phyloP scores from a whole-genome alignment of 352 stramenopile genomes.

The Globisporangium emineosum region DNA sequence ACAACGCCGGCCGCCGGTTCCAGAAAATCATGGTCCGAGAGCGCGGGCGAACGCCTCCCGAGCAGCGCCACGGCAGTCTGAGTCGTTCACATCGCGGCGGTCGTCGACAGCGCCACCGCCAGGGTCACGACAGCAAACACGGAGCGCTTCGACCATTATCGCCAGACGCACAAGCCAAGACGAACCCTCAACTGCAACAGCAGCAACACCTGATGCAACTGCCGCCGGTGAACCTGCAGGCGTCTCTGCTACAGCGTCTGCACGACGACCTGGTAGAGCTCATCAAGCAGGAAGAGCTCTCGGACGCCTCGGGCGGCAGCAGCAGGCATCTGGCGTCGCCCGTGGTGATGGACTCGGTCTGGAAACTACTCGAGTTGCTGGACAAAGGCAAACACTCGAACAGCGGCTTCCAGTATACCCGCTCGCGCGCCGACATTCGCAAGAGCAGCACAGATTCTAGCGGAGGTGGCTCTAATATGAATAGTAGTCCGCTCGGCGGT shows the following conservation, averaged over 20 bases:
- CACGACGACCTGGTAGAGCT: slow-evolving; percentile 50
- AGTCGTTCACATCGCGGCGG: neutral
- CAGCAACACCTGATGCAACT: neutral
- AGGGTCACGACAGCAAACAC: slow-evolving; percentile 4
- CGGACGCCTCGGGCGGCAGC: neutral
- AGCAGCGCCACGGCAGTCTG: slow-evolving; percentile 10
- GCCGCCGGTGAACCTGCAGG: slow-evolving; percentile 8
- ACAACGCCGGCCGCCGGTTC: slow-evolving; percentile 20
- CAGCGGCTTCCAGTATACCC: neutral
- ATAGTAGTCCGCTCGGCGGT: neutral
- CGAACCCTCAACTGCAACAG: neutral
- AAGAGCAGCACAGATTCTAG: neutral
- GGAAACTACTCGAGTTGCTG: slow-evolving; percentile 36
- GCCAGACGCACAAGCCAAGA: neutral
- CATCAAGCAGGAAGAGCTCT: slow-evolving; percentile 40
- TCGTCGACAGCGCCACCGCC: slow-evolving; percentile 13
- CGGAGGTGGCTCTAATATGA: neutral
- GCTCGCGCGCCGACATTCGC: neutral
- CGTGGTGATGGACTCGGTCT: slow-evolving; percentile 14
- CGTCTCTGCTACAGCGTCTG: slow-evolving; percentile 34
- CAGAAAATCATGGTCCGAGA: slow-evolving; percentile 45
- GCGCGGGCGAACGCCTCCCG: slow-evolving; percentile 33
- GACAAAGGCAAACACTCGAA: slow-evolving; percentile 22
- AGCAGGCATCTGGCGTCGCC: slow-evolving; percentile 33
- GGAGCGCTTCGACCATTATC: neutral